Conservation (phyloP, 176 grass and related monocot species). For the Tillandsia leiboldiana region DNA sequence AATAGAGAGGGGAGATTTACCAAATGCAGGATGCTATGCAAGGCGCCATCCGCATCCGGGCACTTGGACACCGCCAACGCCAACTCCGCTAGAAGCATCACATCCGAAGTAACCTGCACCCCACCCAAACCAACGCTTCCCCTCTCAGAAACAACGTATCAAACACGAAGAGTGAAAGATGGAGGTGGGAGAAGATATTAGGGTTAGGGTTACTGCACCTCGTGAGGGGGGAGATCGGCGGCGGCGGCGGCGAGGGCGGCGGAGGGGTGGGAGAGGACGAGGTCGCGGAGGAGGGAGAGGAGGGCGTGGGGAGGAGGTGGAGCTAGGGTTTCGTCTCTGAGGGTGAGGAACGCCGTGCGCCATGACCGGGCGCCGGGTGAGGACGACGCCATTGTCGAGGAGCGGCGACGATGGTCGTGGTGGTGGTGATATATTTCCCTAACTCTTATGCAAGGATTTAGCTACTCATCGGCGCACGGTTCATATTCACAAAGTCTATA, state of each 20-base stretch:
- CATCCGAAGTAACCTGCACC: constrained; percentile 69
- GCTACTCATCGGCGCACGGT: too few relatives aligned
- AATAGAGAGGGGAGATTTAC: constrained; percentile 33
- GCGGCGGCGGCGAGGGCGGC: constrained; percentile 47
- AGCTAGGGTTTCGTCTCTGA: constrained; percentile 75
- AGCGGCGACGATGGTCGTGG: not conserved
- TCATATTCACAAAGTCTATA: too few relatives aligned
- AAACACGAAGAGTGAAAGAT: constrained; percentile 7
- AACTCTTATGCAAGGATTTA: too few relatives aligned
- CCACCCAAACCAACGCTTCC: not conserved
- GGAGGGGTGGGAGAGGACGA: constrained; percentile 37
- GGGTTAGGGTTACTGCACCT: constrained; percentile 26
- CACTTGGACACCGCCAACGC: constrained; percentile 30
- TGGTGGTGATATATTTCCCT: not conserved
- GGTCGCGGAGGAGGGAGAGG: constrained; percentile 62
- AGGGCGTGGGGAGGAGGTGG: constrained; percentile 36
- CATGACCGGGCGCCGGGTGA: constrained; percentile 41
- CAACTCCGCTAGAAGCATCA: constrained; percentile 68
- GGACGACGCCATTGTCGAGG: constrained; percentile 24
- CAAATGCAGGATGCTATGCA: constrained; percentile 55
- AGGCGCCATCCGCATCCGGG: constrained; percentile 26
- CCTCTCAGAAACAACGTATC: not conserved
- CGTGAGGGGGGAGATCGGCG: constrained; percentile 50
- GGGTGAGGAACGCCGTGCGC: constrained; percentile 75
- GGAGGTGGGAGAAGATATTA: not conserved